Evolutionary conservation across 2,329 filamentous ascomycete species (phyloP), one percentile per base, ranked within the genome.

Genomic region (Mariannaea sp.): DNA sequence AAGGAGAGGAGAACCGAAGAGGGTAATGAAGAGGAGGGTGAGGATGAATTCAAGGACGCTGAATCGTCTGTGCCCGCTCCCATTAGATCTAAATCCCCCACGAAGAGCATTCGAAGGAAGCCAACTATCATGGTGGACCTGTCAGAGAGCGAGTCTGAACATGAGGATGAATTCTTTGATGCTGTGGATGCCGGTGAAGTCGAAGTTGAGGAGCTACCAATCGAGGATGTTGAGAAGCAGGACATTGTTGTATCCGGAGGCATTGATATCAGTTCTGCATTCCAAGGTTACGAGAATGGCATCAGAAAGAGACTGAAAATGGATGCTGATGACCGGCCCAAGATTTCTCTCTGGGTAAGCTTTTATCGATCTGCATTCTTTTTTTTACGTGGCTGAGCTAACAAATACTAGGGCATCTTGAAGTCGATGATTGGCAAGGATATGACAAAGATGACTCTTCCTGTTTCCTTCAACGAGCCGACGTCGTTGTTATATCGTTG

Each of bases 381-480:
- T 17, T 5, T 20, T 16, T 9, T n/a, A n/a, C n/a, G n/a, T n/a
- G n/a, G n/a, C n/a, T n/a, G 7, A 43, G 30, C 68, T 71, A 57
- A 72, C 58, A 33, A 8, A 10, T 30, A 40, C 22, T 60, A 97
- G 92, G 88, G 89, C 61, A 97, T 99, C 64, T 77, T 99, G 59
- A 99, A 97, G 77, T 97, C 93, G 17, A 97, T 99, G 94, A 96
- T 99, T 73, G 94, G 94, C 59, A 97, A 99, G 72, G 94, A 99
- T 69, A 97, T 99, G 94, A 97, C 94, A 30, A 97, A 95, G 78
- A 99, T 99, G 93, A 97, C 94, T 0, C 77, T 99, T 16, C 94
- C 94, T 0, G 94, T 99, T 2, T 96, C 94, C 1, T 97, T 99
- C 78, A 99, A 99, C 74, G 94, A 99, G 73, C 94, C 94, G 1